Base-by-base conservation (phyloP, 2,329 filamentous ascomycete genomes). In the Ophiosphaerella narmari region DNA sequence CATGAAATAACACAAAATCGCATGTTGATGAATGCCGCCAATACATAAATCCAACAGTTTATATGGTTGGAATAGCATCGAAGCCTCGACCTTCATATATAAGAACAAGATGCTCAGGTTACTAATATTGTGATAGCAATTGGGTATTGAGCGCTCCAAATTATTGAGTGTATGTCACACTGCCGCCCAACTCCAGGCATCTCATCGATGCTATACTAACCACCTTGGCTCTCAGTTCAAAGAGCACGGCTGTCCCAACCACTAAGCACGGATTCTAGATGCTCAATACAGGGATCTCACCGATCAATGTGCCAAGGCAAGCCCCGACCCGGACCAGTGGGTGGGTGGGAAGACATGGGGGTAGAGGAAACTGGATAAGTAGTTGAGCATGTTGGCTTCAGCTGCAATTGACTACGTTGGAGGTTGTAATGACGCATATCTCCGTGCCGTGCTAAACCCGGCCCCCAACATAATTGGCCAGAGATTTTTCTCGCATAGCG, bases 251-350 rank as follows among this genome's bases (percentile, higher is more conserved):
- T 12, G 14, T 21, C 11, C 35, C 18, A 16, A 31, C 39, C 39
- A 49, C 29, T 49, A 14, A 43, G 34, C 26, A 43, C 29, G 14
- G 5, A 23, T 13, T 11, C 8, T 4, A 14, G 29, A 37, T 32
- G 7, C 12, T 23, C 31, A n/a, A 31, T 40, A 35, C 39, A n/a
- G 43, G 12, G 31, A 23, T 40, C 42, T 58, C 45, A 54, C 55
- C 57, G 57, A 48, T 64, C 43, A 55, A 55, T 43, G 52, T 48
- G 58, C 59, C 55, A 51, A 54, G 55, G 16, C 21, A 21, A 26
- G 37, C 48, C 42, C 51, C 41, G 45, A 57, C 36, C 49, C 54
- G 39, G 16, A 35, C 39, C 11, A 24, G 14, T 45, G 54, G 57
- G 24, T 44, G 54, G 57, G 18, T 42, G 41, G 36, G 24, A 40